Percentiles rank a stretch among this genome's conserved stretches.
Conservation (phyloP, 2,329 filamentous ascomycete species). For the Colletotrichum eremochloae region DNA sequence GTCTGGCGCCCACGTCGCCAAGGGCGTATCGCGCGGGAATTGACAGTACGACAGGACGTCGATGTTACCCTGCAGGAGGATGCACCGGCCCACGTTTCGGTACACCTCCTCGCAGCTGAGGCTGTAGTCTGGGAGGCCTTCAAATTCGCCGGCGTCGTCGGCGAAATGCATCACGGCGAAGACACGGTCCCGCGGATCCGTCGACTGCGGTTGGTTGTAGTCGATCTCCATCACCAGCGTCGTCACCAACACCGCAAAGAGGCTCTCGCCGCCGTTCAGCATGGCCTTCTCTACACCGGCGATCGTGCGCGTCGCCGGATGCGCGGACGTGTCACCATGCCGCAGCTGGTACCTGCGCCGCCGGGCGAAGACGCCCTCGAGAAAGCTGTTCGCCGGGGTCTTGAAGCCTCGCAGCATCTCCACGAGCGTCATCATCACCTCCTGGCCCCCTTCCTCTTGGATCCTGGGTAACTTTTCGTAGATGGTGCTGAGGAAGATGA, state of each 20-base stretch:
- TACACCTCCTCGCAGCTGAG: slow-evolving; percentile 25
- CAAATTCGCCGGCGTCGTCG: slow-evolving; percentile 21
- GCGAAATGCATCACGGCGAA: slow-evolving; percentile 34
- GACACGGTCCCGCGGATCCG: slow-evolving; percentile 30
- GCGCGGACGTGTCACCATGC: not conserved
- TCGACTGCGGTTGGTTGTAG: slow-evolving; percentile 24
- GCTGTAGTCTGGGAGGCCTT: slow-evolving; percentile 29
- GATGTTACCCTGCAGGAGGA: slow-evolving; percentile 17
- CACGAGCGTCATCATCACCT: not conserved
- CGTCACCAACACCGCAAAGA: slow-evolving; percentile 19
- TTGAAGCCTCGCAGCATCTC: slow-evolving; percentile 21
- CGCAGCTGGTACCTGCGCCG: slow-evolving; percentile 16
- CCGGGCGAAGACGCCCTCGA: slow-evolving; percentile 21
- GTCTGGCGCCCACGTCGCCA: slow-evolving; percentile 23
- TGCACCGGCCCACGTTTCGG: not conserved
- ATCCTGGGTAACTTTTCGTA: not conserved
- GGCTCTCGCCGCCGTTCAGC: not conserved
- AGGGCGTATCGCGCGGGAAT: not conserved
- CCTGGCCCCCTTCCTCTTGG: not conserved
- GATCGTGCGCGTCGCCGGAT: not conserved
- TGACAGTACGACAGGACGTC: slow-evolving; percentile 23
- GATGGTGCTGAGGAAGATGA: not conserved
- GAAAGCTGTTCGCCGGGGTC: slow-evolving; percentile 15
- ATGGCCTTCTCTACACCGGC: not conserved
- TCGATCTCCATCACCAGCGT: slow-evolving; percentile 20